Percentiles rank a stretch among this genome's conserved stretches.
Evolutionary conservation across 768 basidiomycete species (phyloP).

Genomic region (Boletus tomentosulus): DNA sequence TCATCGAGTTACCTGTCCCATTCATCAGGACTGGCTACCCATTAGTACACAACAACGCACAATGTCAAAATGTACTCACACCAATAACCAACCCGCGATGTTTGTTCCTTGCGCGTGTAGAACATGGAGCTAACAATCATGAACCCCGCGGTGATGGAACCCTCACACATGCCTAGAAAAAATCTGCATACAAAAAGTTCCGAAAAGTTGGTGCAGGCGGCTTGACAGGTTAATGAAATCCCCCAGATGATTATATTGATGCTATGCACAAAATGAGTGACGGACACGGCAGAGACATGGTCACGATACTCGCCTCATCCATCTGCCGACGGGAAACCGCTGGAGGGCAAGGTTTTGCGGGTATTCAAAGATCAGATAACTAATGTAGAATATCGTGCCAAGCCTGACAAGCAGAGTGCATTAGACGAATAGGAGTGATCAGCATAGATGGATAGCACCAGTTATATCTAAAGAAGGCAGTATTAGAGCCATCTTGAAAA

Average conservation of each 20-base stretch:
- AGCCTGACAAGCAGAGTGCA: conserved; percentile 42
- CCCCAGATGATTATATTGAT: conserved; percentile 67
- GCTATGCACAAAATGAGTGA: conserved; percentile 29
- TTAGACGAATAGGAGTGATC: neutral
- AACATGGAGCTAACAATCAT: conserved; percentile 78
- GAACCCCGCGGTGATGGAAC: conserved; percentile 68
- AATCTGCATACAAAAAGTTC: conserved; percentile 60
- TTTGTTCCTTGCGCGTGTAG: conserved; percentile 70
- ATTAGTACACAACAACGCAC: neutral
- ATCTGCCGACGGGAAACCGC: conserved; percentile 71
- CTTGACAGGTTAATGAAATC: conserved; percentile 55
- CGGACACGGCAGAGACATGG: neutral
- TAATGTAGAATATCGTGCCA: conserved; percentile 70
- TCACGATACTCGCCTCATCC: conserved; percentile 58
- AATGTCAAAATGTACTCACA: conserved; percentile 41
- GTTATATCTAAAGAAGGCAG: conserved; percentile 47
- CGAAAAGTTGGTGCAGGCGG: conserved; percentile 67
- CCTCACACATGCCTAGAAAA: conserved; percentile 71
- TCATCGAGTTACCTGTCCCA: conserved; percentile 47
- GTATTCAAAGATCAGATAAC: conserved; percentile 68
- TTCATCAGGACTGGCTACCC: conserved; percentile 61
- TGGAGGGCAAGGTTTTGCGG: conserved; percentile 72
- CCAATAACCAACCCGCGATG: conserved; percentile 68
- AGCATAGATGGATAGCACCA: conserved; percentile 38
- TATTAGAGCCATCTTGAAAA: neutral